A percentile compares a stretch with the other conserved stretches of the same genome.
These are phyloP conservation scores for Martiniozyma asiatica DNA, from an alignment of 1,139 yeast species.

Conservation along the genomic window DNA sequence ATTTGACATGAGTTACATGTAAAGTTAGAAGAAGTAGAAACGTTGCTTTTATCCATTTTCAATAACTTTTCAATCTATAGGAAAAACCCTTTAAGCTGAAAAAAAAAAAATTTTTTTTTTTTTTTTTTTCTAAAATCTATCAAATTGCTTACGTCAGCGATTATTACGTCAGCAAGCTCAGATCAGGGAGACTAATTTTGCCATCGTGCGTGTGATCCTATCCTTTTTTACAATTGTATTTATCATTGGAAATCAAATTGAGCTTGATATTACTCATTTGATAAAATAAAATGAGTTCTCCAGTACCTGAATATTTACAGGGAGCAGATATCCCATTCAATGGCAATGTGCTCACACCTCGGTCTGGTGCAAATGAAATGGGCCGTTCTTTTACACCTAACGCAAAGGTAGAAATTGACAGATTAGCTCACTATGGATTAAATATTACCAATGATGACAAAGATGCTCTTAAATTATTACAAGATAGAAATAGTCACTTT, in stretches of 20 bases:
- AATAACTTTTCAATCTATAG: too few relatives aligned
- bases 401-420: slow-evolving; percentile 11
- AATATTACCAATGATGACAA: slow-evolving; percentile 45
- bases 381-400: slow-evolving; percentile 4
- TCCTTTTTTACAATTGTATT: too few relatives aligned
- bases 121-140: too few relatives aligned
- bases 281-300: slow-evolving; percentile 13
- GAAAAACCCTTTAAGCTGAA: too few relatives aligned
- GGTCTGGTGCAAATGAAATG: background rate
- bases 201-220: too few relatives aligned
- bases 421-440: slow-evolving; percentile 30
- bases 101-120: too few relatives aligned
- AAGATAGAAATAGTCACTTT: slow-evolving; percentile 44
- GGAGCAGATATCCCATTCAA: background rate
- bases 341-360: slow-evolving; percentile 1
- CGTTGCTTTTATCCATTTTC: too few relatives aligned
- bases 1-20: slow-evolving; percentile 89
- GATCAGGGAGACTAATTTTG: too few relatives aligned
- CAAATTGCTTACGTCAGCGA: too few relatives aligned
- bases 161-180: too few relatives aligned
- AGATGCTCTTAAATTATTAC: slow-evolving; percentile 28
- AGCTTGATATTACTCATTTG: too few relatives aligned
- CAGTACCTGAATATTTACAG: slow-evolving; percentile 8
- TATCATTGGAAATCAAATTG: too few relatives aligned
- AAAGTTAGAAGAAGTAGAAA: slow-evolving; percentile 5